Evolutionary conservation across 1,284 basidiomycete genomes (phyloP).

Genomic region (Leccinum cinnamomeum): DNA sequence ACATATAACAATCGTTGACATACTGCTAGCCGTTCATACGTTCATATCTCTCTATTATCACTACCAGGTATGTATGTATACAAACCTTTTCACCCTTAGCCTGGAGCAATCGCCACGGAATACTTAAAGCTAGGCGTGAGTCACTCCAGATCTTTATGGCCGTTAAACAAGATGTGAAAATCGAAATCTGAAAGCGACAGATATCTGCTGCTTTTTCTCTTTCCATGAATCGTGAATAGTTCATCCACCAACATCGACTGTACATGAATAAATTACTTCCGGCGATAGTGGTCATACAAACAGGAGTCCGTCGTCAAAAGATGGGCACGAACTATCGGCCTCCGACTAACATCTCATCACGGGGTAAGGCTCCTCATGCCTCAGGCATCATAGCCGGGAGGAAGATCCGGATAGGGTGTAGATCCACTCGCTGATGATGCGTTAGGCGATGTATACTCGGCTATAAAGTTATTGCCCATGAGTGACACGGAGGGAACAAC

Average conservation of each 20-base stretch:
- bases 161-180: not conserved
- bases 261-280: not conserved
- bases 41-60: no score
- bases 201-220: not conserved
- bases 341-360: not conserved
- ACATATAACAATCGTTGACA: not conserved
- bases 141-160: not conserved
- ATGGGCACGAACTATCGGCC: not conserved
- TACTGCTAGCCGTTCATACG: no score
- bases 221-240: not conserved
- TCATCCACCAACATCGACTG: not conserved
- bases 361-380: not conserved
- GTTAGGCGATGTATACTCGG: conserved; percentile 54
- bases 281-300: not conserved
- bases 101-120: not conserved
- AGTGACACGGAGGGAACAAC: not conserved
- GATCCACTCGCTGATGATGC: conserved; percentile 40
- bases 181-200: not conserved
- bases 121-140: not conserved
- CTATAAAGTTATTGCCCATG: conserved; percentile 34
- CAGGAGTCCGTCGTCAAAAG: not conserved
- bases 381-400: conserved; percentile 62
- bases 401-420: conserved; percentile 50
- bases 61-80: not conserved
- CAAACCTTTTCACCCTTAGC: not conserved